Percentiles rank a stretch among this genome's conserved stretches.
Conservation (phyloP, 306 rosid species). For the Cucumis sativus region Cucumber_9930_V3 NC_026655.2:29014001-29014500, state of each 20-base stretch:
- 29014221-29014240: conserved; percentile 29
- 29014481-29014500: conserved; percentile 76
- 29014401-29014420: conserved; percentile 50
- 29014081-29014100: background rate
- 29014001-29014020: background rate
- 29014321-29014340: conserved; percentile 53
- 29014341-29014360: background rate
- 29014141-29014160: conserved; percentile 36
- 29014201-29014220: conserved; percentile 31
- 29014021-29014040: background rate
- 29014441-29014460: conserved; percentile 66
- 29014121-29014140: conserved; percentile 31
- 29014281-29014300: conserved; percentile 38
- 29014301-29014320: conserved; percentile 73
- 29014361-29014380: background rate
- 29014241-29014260: conserved; percentile 31
- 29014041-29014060: background rate
- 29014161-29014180: conserved; percentile 33
- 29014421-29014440: conserved; percentile 56
- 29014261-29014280: conserved; percentile 59
- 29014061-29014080: background rate
- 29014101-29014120: background rate
- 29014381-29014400: conserved; percentile 41
- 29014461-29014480: conserved; percentile 71
- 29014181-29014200: conserved; percentile 22